Evolutionary conservation across 2,329 filamentous ascomycete species (phyloP).

Genomic region (Chrysoporthe deuterocubensis): DNA sequence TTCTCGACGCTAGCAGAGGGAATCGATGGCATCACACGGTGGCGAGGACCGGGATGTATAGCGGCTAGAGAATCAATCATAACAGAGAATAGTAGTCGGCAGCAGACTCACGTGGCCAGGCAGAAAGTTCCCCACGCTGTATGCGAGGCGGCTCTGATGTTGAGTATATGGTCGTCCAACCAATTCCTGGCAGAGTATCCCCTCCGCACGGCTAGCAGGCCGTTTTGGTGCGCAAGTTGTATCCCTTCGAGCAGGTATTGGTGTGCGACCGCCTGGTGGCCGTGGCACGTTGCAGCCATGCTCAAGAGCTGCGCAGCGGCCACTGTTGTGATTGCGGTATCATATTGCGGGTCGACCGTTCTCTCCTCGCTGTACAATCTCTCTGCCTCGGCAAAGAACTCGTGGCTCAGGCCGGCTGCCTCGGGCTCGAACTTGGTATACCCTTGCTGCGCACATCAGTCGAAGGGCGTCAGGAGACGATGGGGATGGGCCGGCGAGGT

Average conservation of each 20-base stretch:
- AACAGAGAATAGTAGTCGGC: fast-evolving
- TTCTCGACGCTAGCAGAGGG: background rate
- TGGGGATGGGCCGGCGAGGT: background rate
- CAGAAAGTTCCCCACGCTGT: slow-evolving; percentile 28
- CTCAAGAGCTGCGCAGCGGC: slow-evolving; percentile 27
- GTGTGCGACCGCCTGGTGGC: slow-evolving; percentile 14
- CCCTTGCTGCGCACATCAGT: slow-evolving; percentile 23
- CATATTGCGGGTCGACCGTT: slow-evolving; percentile 15
- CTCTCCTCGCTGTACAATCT: slow-evolving; percentile 20
- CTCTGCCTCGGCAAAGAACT: slow-evolving; percentile 24
- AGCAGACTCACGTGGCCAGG: slow-evolving; percentile 20
- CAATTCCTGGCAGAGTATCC: slow-evolving; percentile 18
- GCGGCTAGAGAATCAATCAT: too few species aligned
- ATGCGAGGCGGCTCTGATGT: slow-evolving; percentile 24
- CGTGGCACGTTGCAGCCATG: slow-evolving; percentile 16
- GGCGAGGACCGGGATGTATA: too few species aligned
- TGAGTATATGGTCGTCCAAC: slow-evolving; percentile 24
- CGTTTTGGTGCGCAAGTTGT: slow-evolving; percentile 21
- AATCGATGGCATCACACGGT: background rate
- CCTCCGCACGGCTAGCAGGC: slow-evolving; percentile 19
- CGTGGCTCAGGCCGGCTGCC: slow-evolving; percentile 14
- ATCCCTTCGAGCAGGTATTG: slow-evolving; percentile 21
- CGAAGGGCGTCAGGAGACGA: background rate
- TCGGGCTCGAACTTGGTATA: slow-evolving; percentile 22
- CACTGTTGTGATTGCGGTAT: slow-evolving; percentile 21